Evolutionary conservation across 2,329 filamentous ascomycete genomes (phyloP), one percentile per base, ranked within the genome.

Genomic region (Dactylellina cionopaga): DNA sequence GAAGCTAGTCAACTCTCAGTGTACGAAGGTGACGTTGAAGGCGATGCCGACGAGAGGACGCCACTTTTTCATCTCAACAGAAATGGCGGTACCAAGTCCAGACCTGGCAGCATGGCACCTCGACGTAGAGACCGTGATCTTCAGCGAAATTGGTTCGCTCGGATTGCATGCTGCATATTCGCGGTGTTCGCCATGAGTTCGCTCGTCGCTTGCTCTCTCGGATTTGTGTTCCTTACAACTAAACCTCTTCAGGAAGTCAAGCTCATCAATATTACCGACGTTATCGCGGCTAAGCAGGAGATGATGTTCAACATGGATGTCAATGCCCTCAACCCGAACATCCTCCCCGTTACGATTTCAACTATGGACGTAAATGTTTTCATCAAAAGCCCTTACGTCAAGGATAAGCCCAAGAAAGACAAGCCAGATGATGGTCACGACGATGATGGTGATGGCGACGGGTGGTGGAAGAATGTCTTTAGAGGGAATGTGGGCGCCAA

Each of bases 241-340:
- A 92, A 96, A 78, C 91, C 93, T 5, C 85, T 99, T 49, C 86
- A 87, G 24, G 88, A 91, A 75, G 90, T 98, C 68, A 84, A 90
- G 75, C 87, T 98, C 44, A 83, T 90, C 62, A 89, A 89, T 74
- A 92, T 99, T 75, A 88, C 90, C 77, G 96, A 96, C 76, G 92
- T 99, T 22, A 86, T 98, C 51, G 93, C 93, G 1, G 96, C 92
- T 77, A 92, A 96, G 80, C 92, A 96, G 80, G 93, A 98, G 79
- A 85, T 99, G 41, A 96, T 99, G 87, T 86, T 98, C 77, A 94
- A 99, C 80, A 82, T 99, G 51, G 88, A 91, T 17, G 92, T 99
- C 70, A 88, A 88, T 76, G 95, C 94, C 0, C 85, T 94, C 76
- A 99, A 99, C 79, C 93, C 94, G 0, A 99, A 98, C 76, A 88